These are phyloP conservation scores for Colletotrichum noveboracense DNA, from an alignment of 2,329 filamentous ascomycete species.

Conservation along the genomic window DNA sequence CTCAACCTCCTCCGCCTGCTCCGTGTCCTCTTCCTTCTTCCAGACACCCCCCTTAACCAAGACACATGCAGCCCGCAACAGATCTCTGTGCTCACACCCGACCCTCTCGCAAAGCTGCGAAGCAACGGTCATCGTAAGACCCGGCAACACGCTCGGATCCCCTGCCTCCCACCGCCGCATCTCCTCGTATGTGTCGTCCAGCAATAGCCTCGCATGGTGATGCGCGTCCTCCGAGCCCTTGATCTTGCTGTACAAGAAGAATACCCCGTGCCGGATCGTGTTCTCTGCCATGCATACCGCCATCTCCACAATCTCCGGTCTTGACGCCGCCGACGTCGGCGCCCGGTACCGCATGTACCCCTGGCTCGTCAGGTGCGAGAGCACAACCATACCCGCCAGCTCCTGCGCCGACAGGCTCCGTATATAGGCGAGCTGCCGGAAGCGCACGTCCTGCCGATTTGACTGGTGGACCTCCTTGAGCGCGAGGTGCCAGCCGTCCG, in stretches of 20 bases:
- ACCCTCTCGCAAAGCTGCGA: not conserved
- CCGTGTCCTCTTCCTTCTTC: not conserved
- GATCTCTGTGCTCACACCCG: conserved; percentile 2
- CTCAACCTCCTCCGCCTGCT: not conserved
- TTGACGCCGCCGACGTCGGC: not conserved
- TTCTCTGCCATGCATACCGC: conserved; percentile 19
- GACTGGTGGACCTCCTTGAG: conserved; percentile 12
- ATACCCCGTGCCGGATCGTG: conserved; percentile 16
- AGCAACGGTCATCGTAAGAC: conserved; percentile 19
- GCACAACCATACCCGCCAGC: conserved; percentile 12
- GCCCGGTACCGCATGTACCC: conserved; percentile 12
- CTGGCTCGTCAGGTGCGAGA: conserved; percentile 11
- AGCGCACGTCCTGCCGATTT: conserved; percentile 5
- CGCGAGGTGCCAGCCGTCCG: conserved; percentile 11
- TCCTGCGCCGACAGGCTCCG: not conserved
- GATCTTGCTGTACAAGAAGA: conserved; percentile 16
- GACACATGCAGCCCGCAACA: conserved; percentile 7
- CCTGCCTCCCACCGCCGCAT: conserved; percentile 20
- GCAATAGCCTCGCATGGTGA: conserved; percentile 9
- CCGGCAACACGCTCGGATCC: conserved; percentile 11
- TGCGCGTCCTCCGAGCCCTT: not conserved
- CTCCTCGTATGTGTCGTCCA: conserved; percentile 17
- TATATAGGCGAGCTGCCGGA: conserved; percentile 9
- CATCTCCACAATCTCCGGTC: conserved; percentile 18
- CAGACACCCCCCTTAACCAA: conserved; percentile 4